Conservation (phyloP, 1,284 basidiomycete species). For the Phylloboletellus chloephorus region DNA sequence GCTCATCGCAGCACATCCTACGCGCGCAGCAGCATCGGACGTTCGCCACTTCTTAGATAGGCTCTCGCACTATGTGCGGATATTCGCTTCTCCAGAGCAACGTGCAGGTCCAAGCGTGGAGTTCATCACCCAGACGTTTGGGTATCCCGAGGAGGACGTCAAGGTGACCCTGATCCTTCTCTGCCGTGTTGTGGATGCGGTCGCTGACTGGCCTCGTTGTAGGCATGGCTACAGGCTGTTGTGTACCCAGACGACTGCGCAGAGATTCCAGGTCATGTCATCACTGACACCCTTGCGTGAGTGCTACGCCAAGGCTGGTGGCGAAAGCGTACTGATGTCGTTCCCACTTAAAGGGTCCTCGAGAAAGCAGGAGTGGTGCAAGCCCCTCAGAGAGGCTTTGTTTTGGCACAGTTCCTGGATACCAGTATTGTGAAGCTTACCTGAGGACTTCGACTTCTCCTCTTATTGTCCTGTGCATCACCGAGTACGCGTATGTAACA, state of each 20-base stretch:
- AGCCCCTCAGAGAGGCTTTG: constrained; percentile 13
- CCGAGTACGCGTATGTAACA: neutral
- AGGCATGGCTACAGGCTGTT: constrained; percentile 81
- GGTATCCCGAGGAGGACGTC: constrained; percentile 77
- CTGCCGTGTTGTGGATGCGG: neutral
- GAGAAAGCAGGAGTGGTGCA: constrained; percentile 26
- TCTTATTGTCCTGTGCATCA: neutral
- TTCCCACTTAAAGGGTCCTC: constrained; percentile 17
- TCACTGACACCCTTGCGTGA: constrained; percentile 67
- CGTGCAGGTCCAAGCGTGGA: constrained; percentile 61
- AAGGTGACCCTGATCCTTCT: constrained; percentile 37
- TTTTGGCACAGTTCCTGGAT: constrained; percentile 19
- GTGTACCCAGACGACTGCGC: constrained; percentile 66
- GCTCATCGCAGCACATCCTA: constrained; percentile 81
- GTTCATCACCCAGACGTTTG: constrained; percentile 75
- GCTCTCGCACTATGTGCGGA: constrained; percentile 60
- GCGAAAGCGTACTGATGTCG: neutral
- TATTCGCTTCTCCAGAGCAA: constrained; percentile 62
- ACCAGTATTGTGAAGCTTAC: constrained; percentile 13
- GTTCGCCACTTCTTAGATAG: constrained; percentile 60
- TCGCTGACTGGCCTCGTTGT: neutral
- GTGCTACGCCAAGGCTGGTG: constrained; percentile 17
- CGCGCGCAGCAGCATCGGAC: constrained; percentile 46
- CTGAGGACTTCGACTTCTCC: constrained; percentile 5
- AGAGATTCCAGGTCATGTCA: constrained; percentile 56